These are phyloP conservation scores for Penicillium verrucosum DNA, from an alignment of 2,329 filamentous ascomycete genomes.

Conservation along the genomic window DNA sequence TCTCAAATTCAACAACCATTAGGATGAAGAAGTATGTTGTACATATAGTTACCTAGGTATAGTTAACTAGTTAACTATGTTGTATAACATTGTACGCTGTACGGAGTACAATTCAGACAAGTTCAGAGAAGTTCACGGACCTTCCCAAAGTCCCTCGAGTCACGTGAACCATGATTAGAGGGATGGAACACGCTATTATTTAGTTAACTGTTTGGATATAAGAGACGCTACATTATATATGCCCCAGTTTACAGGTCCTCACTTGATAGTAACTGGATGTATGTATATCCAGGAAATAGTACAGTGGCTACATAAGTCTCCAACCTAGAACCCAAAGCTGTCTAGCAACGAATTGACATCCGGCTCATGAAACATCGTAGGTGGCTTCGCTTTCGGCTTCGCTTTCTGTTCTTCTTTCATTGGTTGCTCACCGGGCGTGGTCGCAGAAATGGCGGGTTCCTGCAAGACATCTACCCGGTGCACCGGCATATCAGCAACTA, in stretches of 20 bases:
- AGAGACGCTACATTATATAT: neutral
- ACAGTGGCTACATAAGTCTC: constrained; percentile 5
- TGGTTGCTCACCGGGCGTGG: constrained; percentile 19
- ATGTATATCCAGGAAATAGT: neutral
- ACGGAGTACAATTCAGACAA: neutral
- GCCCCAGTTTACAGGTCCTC: neutral
- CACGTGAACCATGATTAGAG: neutral
- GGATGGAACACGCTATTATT: neutral
- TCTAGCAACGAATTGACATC: constrained; percentile 83
- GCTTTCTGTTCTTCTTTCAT: constrained; percentile 36
- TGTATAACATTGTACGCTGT: neutral
- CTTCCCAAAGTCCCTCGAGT: neutral
- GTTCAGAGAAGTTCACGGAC: neutral
- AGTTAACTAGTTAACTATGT: too few relatives aligned
- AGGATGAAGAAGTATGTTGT: neutral
- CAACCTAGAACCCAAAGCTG: constrained; percentile 77
- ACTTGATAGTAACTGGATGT: neutral
- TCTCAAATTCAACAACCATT: neutral
- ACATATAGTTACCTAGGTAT: too few relatives aligned
- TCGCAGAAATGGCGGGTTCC: constrained; percentile 33
- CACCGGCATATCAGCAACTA: constrained; percentile 65
- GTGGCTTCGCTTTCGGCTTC: constrained; percentile 50
- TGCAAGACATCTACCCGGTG: constrained; percentile 42
- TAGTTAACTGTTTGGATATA: neutral
- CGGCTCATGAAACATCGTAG: constrained; percentile 87